Evolutionary conservation across 2,329 filamentous ascomycete genomes (phyloP).

Genomic region (Ascochyta rabiei): DNA sequence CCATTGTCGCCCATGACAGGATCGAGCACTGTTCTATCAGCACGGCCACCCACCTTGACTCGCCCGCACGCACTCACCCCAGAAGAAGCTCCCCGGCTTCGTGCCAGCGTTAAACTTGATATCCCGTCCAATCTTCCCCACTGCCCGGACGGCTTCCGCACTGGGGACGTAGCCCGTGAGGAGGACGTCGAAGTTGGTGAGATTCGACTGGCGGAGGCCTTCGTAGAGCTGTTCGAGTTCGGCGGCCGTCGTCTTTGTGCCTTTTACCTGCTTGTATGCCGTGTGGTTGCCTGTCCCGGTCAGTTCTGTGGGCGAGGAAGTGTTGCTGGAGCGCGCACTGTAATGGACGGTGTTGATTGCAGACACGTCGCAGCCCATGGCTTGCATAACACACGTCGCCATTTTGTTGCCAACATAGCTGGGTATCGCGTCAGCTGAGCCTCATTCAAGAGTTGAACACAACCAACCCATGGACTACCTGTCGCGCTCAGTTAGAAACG

Average conservation of each 20-base stretch:
- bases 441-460: conserved; percentile 41
- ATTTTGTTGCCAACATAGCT: conserved; percentile 99
- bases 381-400: conserved; percentile 92
- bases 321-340: conserved; percentile 64
- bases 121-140: conserved; percentile 83
- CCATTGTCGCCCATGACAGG: conserved; percentile 99
- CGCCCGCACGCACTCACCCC: conserved; percentile 60
- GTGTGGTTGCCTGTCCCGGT: conserved; percentile 81
- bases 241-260: conserved; percentile 77
- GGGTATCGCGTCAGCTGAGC: conserved; percentile 31
- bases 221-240: conserved; percentile 86
- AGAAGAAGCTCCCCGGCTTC: conserved; percentile 83
- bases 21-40: conserved; percentile 70
- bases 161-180: conserved; percentile 94
- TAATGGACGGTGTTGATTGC: conserved; percentile 97
- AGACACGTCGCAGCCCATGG: conserved; percentile 89
- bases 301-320: conserved; percentile 4
- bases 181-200: conserved; percentile 92
- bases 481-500: conserved; percentile 16
- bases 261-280: conserved; percentile 87
- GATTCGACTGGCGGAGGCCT: conserved; percentile 80
- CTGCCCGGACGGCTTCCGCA: conserved; percentile 79
- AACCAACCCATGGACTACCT: conserved; percentile 75
- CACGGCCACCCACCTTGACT: background rate
- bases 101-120: conserved; percentile 69